Base-by-base conservation (phyloP, 1,284 basidiomycete species). In the Moesziomyces sp. region DNA sequence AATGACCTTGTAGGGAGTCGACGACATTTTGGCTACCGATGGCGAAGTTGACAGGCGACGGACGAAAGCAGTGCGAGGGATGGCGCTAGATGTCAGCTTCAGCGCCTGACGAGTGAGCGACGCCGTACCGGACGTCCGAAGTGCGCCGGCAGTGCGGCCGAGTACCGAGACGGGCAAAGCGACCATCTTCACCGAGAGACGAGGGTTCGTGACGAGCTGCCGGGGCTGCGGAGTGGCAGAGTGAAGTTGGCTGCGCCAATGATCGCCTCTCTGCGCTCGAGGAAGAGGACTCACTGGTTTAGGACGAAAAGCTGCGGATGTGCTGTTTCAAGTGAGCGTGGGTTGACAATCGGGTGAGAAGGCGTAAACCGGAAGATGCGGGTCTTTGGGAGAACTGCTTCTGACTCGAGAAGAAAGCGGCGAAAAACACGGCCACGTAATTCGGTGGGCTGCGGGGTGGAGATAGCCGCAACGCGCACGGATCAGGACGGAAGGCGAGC, bases 1-100 rank as follows among this genome's bases (percentile, higher is more conserved):
- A 44, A 81, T 70, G 46, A 76, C 74, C 71, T 81, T 71, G 81
- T 83, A 83, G 16, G 76, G 62, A 30, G 72, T 58, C 58, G 71
- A 65, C 65, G 65, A 33, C 30, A 33, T 33, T 33, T 33, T 68
- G 45, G 28, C 46, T 30, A 46, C 40, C 19, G 33, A 45, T 52
- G 46, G 46, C 13, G 58, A 48, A 44, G 19, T 59, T 30, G 55
- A 58, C 16, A 58, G 30, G 23, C 14, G 19, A 24, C 52, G 59
- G 14, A 26, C 7, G 24, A 19, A 9, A 4, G 26, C 26, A 42
- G 56, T 30, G 56, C 13, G 8, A 35, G 45, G 11, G 3, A n/a
- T n/a, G 35, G 35, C 43, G 18, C 30, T 45, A 35, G 46, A 38
- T 5, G 58, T 67, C 51, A 68, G 63, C 48, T 40, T 40, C 38